These are phyloP conservation scores for Cenchrus purpureus DNA, from an alignment of 176 grass and related monocot species.

Conservation along the genomic window DNA sequence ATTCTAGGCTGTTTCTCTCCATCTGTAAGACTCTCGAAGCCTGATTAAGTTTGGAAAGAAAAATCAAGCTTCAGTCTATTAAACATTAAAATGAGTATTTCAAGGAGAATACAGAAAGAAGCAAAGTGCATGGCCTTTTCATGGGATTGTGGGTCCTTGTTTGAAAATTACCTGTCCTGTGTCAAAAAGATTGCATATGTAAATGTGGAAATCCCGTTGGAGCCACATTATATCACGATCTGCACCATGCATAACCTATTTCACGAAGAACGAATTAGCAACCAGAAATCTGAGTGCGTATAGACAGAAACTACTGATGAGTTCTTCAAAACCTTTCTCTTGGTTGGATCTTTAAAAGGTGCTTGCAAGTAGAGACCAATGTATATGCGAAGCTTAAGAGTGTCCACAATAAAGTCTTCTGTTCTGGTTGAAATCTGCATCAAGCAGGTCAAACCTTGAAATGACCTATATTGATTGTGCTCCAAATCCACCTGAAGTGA, in stretches of 20 bases:
- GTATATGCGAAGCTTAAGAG: slow-evolving; percentile 88
- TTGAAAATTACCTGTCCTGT: slow-evolving; percentile 81
- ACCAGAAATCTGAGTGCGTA: slow-evolving; percentile 31
- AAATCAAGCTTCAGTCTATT: slow-evolving; percentile 29
- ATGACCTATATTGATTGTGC: slow-evolving; percentile 97
- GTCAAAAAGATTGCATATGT: slow-evolving; percentile 94
- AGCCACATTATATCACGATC: slow-evolving; percentile 98
- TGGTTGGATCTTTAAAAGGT: slow-evolving; percentile 83
- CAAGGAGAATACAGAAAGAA: slow-evolving; percentile 31
- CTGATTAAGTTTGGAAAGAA: slow-evolving; percentile 51
- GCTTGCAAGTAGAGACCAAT: slow-evolving; percentile 74
- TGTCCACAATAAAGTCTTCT: slow-evolving; percentile 92
- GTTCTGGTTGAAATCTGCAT: slow-evolving; percentile 99
- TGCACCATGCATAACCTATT: slow-evolving; percentile 92
- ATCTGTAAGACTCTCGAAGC: slow-evolving; percentile 89
- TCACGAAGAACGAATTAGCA: slow-evolving; percentile 39
- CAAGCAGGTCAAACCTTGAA: slow-evolving; percentile 97
- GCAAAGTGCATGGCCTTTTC: slow-evolving; percentile 14
- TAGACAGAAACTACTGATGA: slow-evolving; percentile 22
- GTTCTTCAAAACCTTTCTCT: slow-evolving; percentile 78
- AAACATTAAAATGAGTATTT: slow-evolving; percentile 30
- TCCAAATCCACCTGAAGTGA: slow-evolving; percentile 96
- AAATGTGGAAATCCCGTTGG: slow-evolving; percentile 88
- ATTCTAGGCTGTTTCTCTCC: slow-evolving; percentile 91
- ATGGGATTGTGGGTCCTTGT: slow-evolving; percentile 17